Evolutionary conservation across 768 basidiomycete species (phyloP), one percentile per base, ranked within the genome.

Genomic region (Lactifluus rugatus): DNA sequence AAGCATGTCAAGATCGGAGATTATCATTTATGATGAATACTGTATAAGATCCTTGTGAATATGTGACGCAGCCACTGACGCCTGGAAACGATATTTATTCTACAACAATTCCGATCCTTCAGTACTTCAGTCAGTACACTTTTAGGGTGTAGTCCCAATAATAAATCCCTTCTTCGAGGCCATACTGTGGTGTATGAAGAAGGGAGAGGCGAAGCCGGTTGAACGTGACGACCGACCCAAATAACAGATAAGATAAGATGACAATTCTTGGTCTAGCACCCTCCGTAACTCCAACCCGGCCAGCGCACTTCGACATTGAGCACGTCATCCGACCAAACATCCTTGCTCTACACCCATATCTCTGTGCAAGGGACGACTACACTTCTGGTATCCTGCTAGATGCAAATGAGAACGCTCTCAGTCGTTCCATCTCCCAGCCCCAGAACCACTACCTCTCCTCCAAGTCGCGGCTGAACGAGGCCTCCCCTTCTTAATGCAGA

Each of bases 301-400:
- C 94, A 0, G 70, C 82, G 2, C 94, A 96, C 72, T 98, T 96
- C 67, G 75, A 83, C 65, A 84, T 98, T 57, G 84, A 89, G 72
- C 71, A 74, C 34, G 87, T 89, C 54, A 88, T 97, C 64, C 80
- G 94, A n/a, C 87, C 91, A 2, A 99, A 98, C 68, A 94, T 99
- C 66, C 86, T 96, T 48, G 74, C 89, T 0, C 76, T 99, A 14
- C 83, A 85, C 48, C 96, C 96, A 0, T 98, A 99, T 72, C 84
- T 94, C 31, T 97, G 93, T 66, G 96, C 96, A 0, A 78, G 96
- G 48, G 95, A 99, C 67, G 95, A 99, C 74, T 99, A 96, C 73
- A 82, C 84, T 48, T 75, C 81, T 2, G 94, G 94, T 23, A 85
- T 97, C 66, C 81, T 99, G 26, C 81, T 99, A 21, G 96, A 99